Evolutionary conservation across 768 basidiomycete genomes (phyloP), one percentile per base, ranked within the genome.

Genomic region (Zangia roseola): DNA sequence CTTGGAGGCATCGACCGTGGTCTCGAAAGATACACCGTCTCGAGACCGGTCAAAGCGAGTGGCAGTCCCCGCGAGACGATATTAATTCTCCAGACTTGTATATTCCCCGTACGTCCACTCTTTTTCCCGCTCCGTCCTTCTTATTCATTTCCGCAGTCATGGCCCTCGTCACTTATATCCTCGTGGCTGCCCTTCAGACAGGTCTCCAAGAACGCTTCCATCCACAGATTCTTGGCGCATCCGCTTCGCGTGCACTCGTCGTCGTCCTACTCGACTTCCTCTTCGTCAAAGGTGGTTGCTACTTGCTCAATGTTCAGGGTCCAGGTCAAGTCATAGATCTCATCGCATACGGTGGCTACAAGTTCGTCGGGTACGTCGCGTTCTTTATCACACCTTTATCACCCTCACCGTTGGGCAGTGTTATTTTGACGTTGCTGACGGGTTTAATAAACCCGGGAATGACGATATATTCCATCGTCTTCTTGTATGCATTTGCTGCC

Each of bases 81-180:
- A 81, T 98, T 57, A 98, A 98, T 60, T 87, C 84, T 47, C 97
- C 97, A 0, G 97, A 99, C 71, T 72, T 99, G 17, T 99, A 99
- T 66, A 98, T 99, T 53, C 97, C 97, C 2, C 75, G 93, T 93
- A 44, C 36, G 76, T 65, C 23, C 50, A 25, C 26, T 2, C 16
- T 48, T 35, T 4, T 21, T 13, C 20, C 39, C 31, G 47, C 35
- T 33, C 47, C 21, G 19, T 44, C 10, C 52, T 28, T 25, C 49
- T 42, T 46, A 50, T 50, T 53, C 43, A 48, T 59, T 23, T 55
- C 51, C 45, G 28, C 17, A 94, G 91, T 84, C 10, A 98, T 99
- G 97, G 91, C 94, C 0, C 76, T 98, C 16, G 91, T 95, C 25
- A 97, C 97, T 0, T 98, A 98, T 64, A 86, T 97, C 53, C 84